Conservation (phyloP, 345 rosid species). For the Heritiera fomes region DNA sequence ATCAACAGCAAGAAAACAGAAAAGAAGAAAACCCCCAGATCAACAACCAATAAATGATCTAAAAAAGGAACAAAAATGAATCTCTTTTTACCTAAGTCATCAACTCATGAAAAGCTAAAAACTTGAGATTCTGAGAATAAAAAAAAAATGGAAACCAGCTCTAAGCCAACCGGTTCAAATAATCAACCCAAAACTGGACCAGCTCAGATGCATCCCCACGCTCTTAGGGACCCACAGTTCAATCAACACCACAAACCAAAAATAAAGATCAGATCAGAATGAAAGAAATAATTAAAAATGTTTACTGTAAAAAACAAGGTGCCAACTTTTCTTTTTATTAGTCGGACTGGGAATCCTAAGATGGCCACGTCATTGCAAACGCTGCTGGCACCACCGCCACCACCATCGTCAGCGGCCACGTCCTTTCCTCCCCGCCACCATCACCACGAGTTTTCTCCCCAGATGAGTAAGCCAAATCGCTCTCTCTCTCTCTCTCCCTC, state of each 20-base stretch:
- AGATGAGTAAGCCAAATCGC: background rate
- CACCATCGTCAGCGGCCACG: conserved; percentile 14
- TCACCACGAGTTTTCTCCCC: conserved; percentile 15
- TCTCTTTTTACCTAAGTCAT: conserved; percentile 13
- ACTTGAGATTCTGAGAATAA: background rate
- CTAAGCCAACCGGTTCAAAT: conserved; percentile 9
- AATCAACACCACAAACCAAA: conserved; percentile 2
- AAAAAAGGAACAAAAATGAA: background rate
- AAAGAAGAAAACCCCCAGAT: conserved; percentile 5
- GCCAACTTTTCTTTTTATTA: conserved; percentile 1
- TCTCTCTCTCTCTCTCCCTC: conserved; percentile 13
- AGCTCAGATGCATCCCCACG: background rate
- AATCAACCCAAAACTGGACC: conserved; percentile 14
- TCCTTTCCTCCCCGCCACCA: conserved; percentile 14
- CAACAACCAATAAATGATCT: background rate
- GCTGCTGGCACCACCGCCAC: conserved; percentile 20
- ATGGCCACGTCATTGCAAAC: conserved; percentile 4
- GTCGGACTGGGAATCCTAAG: conserved; percentile 18
- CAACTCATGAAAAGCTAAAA: background rate
- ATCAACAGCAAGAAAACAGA: background rate
- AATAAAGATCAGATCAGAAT: conserved; percentile 4
- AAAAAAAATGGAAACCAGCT: background rate
- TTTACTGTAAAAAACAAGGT: background rate
- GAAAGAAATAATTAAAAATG: background rate
- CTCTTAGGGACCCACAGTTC: background rate